Evolutionary conservation across 2,329 filamentous ascomycete species (phyloP), one percentile per base, ranked within the genome.

Genomic region (Fusarium penzigii): DNA sequence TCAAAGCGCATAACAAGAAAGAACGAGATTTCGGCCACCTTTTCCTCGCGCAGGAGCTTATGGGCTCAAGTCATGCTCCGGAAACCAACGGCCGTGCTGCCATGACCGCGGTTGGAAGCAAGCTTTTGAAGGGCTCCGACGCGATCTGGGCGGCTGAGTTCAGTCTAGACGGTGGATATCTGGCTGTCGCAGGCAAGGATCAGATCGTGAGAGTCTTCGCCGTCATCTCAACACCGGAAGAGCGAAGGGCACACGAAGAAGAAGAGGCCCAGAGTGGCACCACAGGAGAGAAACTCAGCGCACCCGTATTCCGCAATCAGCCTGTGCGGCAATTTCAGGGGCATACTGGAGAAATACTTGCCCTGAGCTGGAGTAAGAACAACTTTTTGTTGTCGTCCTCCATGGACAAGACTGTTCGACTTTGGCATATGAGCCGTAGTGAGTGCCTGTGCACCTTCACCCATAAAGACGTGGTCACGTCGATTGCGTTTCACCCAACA

Each of bases 301-400:
- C 94, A 1, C 93, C 93, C 2, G 93, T 99, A 1, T 97, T 99
- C 67, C 85, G 86, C 57, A 83, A 84, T 45, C 88, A 89, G 64
- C 90, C 92, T 0, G 70, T 90, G 10, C 83, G 87, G 49, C 89
- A 96, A 66, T 97, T 94, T 59, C 75, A 82, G 48, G 92, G 92
- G 5, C 94, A 99, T 68, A 87, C 84, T 1, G 87, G 88, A 14
- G 92, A 95, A 61, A 85, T 99, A 6, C 75, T 99, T 58, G 93
- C 96, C 68, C 71, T 99, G 53, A 96, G 90, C 69, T 99, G 94
- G 94, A 97, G 93, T 76, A 99, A 97, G 79, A 99, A 99, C 72
- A 96, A 96, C 70, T 99, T 99, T 63, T 73, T 99, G 29, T 78
- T 99, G 14, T 97, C 93, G 4, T 95, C 92, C 0, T 96, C 92